Conservation (phyloP, 345 rosid genomes). For the Rhodamnia argentea region DNA sequence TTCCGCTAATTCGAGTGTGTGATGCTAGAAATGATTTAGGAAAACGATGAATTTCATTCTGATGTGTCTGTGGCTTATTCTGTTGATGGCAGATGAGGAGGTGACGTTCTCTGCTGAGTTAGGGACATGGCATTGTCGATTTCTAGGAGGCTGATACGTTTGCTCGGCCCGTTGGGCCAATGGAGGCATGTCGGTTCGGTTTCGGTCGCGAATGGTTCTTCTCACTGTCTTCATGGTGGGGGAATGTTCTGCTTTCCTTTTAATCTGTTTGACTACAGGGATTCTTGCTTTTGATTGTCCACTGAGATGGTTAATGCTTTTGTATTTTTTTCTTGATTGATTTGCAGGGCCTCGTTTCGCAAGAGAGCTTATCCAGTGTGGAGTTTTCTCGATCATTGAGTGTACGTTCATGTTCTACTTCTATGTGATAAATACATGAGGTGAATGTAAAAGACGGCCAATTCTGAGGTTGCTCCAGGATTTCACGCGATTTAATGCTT, state of each 20-base stretch:
- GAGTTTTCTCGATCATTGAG: not conserved
- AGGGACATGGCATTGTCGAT: constrained; percentile 2
- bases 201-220: not conserved
- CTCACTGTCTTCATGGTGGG: not conserved
- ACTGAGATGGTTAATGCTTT: constrained; percentile 1
- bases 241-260: not conserved
- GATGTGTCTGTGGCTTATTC: too few relatives aligned
- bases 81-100: not conserved
- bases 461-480: not conserved
- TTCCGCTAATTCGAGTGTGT: too few relatives aligned
- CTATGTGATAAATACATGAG: not conserved
- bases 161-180: not conserved
- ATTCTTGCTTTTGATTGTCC: constrained; percentile 5
- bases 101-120: not conserved
- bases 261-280: not conserved
- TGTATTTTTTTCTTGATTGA: not conserved
- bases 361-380: not conserved
- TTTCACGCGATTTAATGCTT: not conserved
- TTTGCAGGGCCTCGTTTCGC: not conserved
- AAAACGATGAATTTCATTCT: too few relatives aligned
- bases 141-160: not conserved
- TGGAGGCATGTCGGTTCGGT: not conserved
- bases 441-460: not conserved
- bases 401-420: not conserved
- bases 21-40: too few relatives aligned